Conservation (phyloP, 495 filamentous ascomycete species). For the Letharia lupina region DNA sequence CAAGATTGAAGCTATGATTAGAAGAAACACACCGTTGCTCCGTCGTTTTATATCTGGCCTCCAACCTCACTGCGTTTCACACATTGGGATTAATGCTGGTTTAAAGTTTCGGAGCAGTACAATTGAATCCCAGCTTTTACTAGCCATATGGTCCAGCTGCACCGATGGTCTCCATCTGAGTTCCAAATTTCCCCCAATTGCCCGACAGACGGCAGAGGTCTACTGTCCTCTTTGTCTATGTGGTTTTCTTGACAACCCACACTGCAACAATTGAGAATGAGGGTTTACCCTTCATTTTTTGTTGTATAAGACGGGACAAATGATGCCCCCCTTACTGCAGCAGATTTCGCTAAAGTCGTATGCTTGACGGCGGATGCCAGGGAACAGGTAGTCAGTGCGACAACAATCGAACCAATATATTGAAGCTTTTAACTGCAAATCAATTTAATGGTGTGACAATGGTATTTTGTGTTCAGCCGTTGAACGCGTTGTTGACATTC, state of each 20-base stretch:
- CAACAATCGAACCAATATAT: not conserved
- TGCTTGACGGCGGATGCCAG: not conserved
- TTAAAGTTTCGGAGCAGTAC: not conserved
- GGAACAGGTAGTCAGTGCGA: not conserved
- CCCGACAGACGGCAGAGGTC: no score
- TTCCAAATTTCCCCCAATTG: not conserved
- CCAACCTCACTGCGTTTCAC: not conserved
- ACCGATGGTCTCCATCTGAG: not conserved
- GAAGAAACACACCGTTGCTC: not conserved
- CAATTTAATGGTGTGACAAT: not conserved
- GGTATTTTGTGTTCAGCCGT: not conserved
- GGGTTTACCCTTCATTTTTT: not conserved
- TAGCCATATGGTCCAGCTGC: not conserved
- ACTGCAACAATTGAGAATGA: not conserved
- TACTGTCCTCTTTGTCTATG: not conserved
- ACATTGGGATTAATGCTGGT: not conserved
- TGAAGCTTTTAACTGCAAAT: not conserved
- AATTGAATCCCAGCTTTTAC: not conserved
- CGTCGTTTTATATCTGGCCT: not conserved
- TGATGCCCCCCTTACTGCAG: not conserved
- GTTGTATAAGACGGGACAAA: not conserved
- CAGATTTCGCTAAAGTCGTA: not conserved
- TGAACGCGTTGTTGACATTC: slow-evolving; percentile 16
- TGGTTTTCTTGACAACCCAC: not conserved
- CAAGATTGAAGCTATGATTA: not conserved